These are phyloP conservation scores for Gautieria morchelliformis DNA, from an alignment of 768 basidiomycete genomes.

Conservation along the genomic window DNA sequence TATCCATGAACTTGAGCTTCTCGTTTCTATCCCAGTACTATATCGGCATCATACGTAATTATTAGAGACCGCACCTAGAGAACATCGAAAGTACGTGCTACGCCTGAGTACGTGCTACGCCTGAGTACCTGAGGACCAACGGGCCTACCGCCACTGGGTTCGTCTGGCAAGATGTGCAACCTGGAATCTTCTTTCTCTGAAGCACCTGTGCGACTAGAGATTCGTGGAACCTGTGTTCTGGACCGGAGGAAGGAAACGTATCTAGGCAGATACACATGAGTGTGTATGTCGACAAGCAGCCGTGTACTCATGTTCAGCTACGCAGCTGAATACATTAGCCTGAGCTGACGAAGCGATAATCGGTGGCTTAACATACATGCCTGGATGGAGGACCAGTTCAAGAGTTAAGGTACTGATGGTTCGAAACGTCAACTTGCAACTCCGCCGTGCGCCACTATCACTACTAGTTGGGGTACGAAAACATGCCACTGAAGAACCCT, in stretches of 20 bases:
- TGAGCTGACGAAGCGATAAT: too few relatives aligned
- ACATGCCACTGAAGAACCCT: too few relatives aligned
- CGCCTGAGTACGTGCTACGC: neutral
- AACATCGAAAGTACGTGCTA: neutral
- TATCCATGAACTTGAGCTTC: conserved; percentile 81
- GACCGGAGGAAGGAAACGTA: conserved; percentile 64
- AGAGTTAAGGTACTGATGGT: too few relatives aligned
- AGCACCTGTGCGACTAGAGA: conserved; percentile 37
- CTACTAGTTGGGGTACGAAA: too few relatives aligned
- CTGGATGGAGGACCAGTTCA: too few relatives aligned
- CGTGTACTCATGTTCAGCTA: conserved; percentile 9
- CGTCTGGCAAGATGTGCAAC: conserved; percentile 68
- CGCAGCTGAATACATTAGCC: too few relatives aligned
- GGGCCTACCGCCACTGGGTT: conserved; percentile 71
- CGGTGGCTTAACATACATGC: too few relatives aligned
- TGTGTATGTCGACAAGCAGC: conserved; percentile 73
- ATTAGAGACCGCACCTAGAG: neutral
- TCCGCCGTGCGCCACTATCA: too few relatives aligned
- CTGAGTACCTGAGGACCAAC: conserved; percentile 58
- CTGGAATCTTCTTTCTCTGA: conserved; percentile 53
- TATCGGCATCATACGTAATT: neutral
- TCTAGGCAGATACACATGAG: conserved; percentile 75
- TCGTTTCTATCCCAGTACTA: conserved; percentile 71
- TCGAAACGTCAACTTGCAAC: too few relatives aligned
- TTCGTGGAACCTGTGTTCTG: conserved; percentile 56